A percentile compares a stretch with the other conserved stretches of the same genome.
phyloP scores from a whole-genome alignment of 345 rosid genomes.

The Erysimum cheiranthoides region DNA sequence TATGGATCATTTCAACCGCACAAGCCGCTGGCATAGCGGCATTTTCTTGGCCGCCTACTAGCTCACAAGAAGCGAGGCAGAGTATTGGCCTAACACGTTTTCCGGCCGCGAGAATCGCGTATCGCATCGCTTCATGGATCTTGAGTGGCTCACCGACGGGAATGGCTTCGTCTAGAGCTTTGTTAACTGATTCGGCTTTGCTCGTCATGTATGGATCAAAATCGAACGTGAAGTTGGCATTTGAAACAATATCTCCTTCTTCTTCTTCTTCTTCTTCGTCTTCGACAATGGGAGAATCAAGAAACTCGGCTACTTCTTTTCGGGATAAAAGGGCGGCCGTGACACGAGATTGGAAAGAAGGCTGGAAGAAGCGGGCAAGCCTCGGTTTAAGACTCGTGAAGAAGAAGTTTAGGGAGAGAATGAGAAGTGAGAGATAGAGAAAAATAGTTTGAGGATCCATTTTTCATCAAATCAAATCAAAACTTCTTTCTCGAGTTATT shows the following conservation, averaged over 20 bases:
- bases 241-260: conserved; percentile 17
- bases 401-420: conserved; percentile 39
- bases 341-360: conserved; percentile 29
- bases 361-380: conserved; percentile 33
- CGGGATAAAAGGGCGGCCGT: conserved; percentile 33
- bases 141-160: conserved; percentile 53
- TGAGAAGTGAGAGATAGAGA: conserved; percentile 38
- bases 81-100: conserved; percentile 71
- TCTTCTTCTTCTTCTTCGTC: conserved; percentile 46
- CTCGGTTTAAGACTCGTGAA: conserved; percentile 25
- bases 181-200: conserved; percentile 57
- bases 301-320: conserved; percentile 40
- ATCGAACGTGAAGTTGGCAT: conserved; percentile 47
- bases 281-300: conserved; percentile 45
- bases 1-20: conserved; percentile 75
- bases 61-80: conserved; percentile 68
- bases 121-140: conserved; percentile 75
- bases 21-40: conserved; percentile 66
- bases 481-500: conserved; percentile 7
- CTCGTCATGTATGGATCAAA: conserved; percentile 70
- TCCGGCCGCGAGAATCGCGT: conserved; percentile 67
- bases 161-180: conserved; percentile 59
- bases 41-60: conserved; percentile 60
- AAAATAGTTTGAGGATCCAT: conserved; percentile 40
- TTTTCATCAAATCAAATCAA: conserved; percentile 29